phyloP scores from a whole-genome alignment of 2,329 filamentous ascomycete species.

The Emergomyces africanus region DNA sequence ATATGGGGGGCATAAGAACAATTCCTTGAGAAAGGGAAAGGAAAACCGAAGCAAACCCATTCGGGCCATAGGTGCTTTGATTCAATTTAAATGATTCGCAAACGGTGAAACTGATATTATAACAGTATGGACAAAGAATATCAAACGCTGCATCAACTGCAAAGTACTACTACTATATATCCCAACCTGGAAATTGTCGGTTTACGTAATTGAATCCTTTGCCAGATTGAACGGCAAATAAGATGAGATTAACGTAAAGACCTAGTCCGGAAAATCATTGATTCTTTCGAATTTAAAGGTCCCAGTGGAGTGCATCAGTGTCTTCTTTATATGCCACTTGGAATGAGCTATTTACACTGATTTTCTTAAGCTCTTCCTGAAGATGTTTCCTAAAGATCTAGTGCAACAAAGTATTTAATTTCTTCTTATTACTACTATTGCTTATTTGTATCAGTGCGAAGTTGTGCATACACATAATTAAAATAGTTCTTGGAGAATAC shows the following conservation, averaged over 20 bases:
- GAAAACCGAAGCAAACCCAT: background rate
- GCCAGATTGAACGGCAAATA: too few species aligned
- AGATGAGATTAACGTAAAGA: too few species aligned
- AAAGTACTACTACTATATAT: too few species aligned
- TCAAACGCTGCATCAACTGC: background rate
- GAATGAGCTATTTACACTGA: constrained; percentile 9
- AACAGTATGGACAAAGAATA: background rate
- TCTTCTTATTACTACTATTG: constrained; percentile 1
- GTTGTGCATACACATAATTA: constrained; percentile 12
- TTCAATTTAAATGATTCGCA: background rate
- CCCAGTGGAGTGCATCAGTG: constrained; percentile 12
- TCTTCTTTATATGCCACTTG: constrained; percentile 14
- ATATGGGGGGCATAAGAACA: background rate
- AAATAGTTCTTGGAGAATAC: too few species aligned
- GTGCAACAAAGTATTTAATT: too few species aligned
- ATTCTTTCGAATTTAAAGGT: constrained; percentile 16
- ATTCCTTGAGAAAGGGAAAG: background rate
- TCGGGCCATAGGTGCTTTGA: background rate
- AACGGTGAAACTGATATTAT: background rate
- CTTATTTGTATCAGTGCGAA: constrained; percentile 2
- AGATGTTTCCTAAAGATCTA: constrained; percentile 4
- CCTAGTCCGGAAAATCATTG: too few species aligned
- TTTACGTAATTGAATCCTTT: too few species aligned
- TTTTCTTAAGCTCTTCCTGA: constrained; percentile 2
- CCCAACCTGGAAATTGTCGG: background rate